A percentile compares a stretch with the other conserved stretches of the same genome.
Evolutionary conservation across 2,329 filamentous ascomycete species (phyloP).

Genomic region (Hysterium pulicare): DNA sequence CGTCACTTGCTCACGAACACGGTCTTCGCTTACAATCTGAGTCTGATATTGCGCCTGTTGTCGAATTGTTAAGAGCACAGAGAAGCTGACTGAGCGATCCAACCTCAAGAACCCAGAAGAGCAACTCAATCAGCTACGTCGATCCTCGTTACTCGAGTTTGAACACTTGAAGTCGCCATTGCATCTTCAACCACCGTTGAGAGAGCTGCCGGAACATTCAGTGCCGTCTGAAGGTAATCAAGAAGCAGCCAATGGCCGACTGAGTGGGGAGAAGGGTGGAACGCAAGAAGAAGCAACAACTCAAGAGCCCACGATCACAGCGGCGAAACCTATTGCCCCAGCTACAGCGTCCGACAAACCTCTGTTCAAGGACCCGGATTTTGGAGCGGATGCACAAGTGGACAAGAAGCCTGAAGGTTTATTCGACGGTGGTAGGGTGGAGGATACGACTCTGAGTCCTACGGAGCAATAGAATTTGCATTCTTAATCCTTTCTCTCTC

Average conservation of each 20-base stretch:
- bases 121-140: conserved; percentile 47
- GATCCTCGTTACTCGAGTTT: conserved; percentile 43
- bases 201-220: conserved; percentile 37
- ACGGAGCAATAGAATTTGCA: conserved; percentile 7
- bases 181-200: conserved; percentile 27
- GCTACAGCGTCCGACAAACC: conserved; percentile 10
- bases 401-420: conserved; percentile 6
- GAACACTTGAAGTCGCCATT: conserved; percentile 36
- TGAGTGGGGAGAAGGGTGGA: conserved; percentile 2
- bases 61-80: conserved; percentile 7
- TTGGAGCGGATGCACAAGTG: conserved; percentile 13
- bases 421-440: conserved; percentile 1
- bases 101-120: conserved; percentile 42
- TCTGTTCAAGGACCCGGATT: conserved; percentile 22
- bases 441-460: conserved; percentile 16
- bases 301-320: neutral
- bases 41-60: conserved; percentile 11
- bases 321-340: conserved; percentile 2
- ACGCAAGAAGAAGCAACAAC: neutral
- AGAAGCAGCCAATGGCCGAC: conserved; percentile 7
- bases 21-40: conserved; percentile 7
- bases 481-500: neutral
- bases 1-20: neutral
- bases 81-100: conserved; percentile 26
- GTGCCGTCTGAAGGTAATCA: conserved; percentile 10